These are phyloP conservation scores for Galeopsis tetrahit DNA, from an alignment of 257 asterid species.

Conservation along the genomic window DNA sequence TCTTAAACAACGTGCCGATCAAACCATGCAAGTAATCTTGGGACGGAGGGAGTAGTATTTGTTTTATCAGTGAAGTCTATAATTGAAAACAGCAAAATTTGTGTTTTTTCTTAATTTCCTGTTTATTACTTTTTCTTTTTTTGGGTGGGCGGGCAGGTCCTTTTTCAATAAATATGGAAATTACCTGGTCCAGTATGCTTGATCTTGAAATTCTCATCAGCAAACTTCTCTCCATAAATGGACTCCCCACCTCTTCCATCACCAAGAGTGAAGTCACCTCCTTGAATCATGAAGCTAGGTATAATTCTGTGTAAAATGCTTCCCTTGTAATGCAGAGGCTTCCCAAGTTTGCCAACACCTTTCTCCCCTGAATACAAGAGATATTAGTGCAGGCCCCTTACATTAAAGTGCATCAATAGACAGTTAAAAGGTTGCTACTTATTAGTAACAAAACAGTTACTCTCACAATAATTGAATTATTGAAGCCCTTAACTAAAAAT, in stretches of 20 bases:
- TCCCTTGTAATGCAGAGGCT: conserved; percentile 91
- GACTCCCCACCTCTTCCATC: conserved; percentile 87
- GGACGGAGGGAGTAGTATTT: too few relatives aligned
- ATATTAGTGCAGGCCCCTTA: background rate
- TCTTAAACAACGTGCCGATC: too few relatives aligned
- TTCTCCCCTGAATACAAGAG: conserved; percentile 69
- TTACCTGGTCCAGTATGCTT: conserved; percentile 96
- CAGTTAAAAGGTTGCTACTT: background rate
- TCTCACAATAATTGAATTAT: background rate
- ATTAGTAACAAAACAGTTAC: conserved; percentile 1
- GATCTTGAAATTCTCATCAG: conserved; percentile 94
- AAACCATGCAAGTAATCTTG: too few relatives aligned
- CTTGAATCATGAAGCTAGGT: conserved; percentile 98
- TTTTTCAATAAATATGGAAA: background rate
- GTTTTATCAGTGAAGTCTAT: background rate
- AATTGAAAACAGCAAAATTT: too few relatives aligned
- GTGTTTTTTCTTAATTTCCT: background rate
- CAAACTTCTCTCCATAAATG: conserved; percentile 50
- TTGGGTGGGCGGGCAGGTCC: background rate
- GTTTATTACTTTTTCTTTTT: background rate
- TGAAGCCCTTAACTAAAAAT: background rate
- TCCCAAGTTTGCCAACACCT: conserved; percentile 83
- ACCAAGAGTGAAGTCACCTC: conserved; percentile 89
- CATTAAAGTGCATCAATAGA: conserved; percentile 20
- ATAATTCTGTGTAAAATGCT: conserved; percentile 90